Conservation (phyloP, 2,329 filamentous ascomycete species). For the Magnaporthiopsis incrustans region DNA sequence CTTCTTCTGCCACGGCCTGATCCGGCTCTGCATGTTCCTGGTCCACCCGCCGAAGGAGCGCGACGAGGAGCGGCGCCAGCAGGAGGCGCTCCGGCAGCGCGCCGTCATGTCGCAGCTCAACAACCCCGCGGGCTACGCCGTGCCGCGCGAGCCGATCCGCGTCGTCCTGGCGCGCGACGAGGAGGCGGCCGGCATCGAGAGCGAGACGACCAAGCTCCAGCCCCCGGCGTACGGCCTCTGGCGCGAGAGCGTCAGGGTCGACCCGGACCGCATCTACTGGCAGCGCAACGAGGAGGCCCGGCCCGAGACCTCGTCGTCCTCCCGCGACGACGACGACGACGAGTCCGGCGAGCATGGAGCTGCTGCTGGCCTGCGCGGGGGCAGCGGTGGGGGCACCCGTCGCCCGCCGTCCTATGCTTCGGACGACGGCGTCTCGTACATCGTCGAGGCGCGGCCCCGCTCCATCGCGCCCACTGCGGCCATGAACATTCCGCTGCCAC, state of each 20-base stretch:
- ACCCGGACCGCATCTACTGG: constrained; percentile 78
- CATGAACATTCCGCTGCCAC: constrained; percentile 31
- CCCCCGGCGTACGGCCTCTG: constrained; percentile 84
- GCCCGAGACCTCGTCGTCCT: constrained; percentile 2
- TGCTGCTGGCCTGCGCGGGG: constrained; percentile 14
- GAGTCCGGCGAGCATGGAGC: constrained; percentile 13
- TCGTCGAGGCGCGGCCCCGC: constrained; percentile 57
- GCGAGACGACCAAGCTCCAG: constrained; percentile 47
- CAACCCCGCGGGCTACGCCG: constrained; percentile 56
- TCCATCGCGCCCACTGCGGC: constrained; percentile 41
- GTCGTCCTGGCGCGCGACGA: constrained; percentile 70
- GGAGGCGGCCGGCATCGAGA: constrained; percentile 52
- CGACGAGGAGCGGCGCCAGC: constrained; percentile 20
- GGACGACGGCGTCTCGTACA: constrained; percentile 66
- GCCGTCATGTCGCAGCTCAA: constrained; percentile 32
- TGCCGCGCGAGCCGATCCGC: constrained; percentile 66
- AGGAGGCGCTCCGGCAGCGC: constrained; percentile 17
- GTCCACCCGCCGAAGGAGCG: constrained; percentile 35
- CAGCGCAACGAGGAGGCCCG: constrained; percentile 48
- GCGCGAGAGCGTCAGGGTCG: constrained; percentile 73
- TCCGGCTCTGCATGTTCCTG: constrained; percentile 63
- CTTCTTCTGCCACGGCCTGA: constrained; percentile 72
- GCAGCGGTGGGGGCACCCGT: constrained; percentile 16
- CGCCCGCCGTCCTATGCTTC: constrained; percentile 70
- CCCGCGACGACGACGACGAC: constrained; percentile 18